phyloP scores from a whole-genome alignment of 2,329 filamentous ascomycete genomes.

The Biscogniauxia mediterranea region DNA sequence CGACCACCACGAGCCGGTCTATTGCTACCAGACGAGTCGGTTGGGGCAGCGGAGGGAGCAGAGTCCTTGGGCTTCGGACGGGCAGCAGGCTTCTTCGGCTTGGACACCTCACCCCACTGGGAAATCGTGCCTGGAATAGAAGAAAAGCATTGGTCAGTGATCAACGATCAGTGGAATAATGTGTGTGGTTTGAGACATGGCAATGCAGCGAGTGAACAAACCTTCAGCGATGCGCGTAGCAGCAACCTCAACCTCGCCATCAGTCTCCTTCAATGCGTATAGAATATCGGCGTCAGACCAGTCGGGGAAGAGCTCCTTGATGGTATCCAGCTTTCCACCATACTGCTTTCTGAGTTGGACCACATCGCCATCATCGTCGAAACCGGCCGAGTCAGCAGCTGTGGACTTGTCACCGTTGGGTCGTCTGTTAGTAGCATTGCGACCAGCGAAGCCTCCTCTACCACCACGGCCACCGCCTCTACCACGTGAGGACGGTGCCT shows the following conservation, averaged over 20 bases:
- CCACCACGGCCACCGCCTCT: constrained; percentile 88
- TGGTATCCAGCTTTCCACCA: constrained; percentile 70
- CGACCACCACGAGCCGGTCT: constrained; percentile 60
- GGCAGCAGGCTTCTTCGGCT: constrained; percentile 71
- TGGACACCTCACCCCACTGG: constrained; percentile 82
- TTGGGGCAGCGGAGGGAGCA: constrained; percentile 48
- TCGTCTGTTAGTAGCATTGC: constrained; percentile 52
- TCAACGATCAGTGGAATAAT: no score
- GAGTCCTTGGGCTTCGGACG: constrained; percentile 71
- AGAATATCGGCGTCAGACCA: constrained; percentile 96
- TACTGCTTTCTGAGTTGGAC: constrained; percentile 91
- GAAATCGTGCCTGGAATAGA: constrained; percentile 64
- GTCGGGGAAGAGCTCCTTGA: constrained; percentile 91
- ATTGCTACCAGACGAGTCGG: constrained; percentile 46
- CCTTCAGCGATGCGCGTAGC: constrained; percentile 79
- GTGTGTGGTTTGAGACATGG: constrained; percentile 11
- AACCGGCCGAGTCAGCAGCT: constrained; percentile 54
- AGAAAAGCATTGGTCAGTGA: constrained; percentile 27
- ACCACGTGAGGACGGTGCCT: constrained; percentile 71
- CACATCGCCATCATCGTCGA: constrained; percentile 83
- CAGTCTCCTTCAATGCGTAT: constrained; percentile 85
- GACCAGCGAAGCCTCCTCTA: constrained; percentile 68
- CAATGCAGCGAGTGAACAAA: constrained; percentile 38
- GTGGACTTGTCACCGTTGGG: constrained; percentile 72
- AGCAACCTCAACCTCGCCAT: constrained; percentile 72